Evolutionary conservation across 176 grass and related monocot genomes (phyloP).

Genomic region (Aechmea fasciata): DNA sequence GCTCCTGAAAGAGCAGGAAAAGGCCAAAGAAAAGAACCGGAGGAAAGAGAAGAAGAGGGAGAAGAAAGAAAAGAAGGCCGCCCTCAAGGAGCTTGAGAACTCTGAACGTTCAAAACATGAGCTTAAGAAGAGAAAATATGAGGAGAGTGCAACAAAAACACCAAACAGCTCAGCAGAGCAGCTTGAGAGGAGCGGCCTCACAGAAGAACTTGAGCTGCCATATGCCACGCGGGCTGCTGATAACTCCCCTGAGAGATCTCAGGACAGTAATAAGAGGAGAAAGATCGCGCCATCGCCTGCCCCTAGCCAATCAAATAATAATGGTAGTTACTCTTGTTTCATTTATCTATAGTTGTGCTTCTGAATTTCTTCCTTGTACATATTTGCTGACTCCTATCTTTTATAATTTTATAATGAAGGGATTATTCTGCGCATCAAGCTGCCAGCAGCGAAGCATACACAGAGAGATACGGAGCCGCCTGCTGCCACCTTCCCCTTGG

Average conservation of each 20-base stretch:
- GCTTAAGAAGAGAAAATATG: slow-evolving; percentile 8
- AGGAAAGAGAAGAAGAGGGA: neutral
- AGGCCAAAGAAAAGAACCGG: neutral
- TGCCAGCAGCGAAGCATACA: neutral
- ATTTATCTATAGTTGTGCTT: neutral
- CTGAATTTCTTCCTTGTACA: neutral
- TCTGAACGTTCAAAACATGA: neutral
- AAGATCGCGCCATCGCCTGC: neutral
- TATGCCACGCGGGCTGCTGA: neutral
- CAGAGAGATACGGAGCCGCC: neutral
- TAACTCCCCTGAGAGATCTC: slow-evolving; percentile 20
- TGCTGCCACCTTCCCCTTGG: neutral
- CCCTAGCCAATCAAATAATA: neutral
- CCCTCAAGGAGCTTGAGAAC: neutral
- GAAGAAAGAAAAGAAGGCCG: neutral
- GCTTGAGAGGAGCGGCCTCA: slow-evolving; percentile 12
- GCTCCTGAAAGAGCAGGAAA: slow-evolving; percentile 12
- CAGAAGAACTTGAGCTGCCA: slow-evolving; percentile 15
- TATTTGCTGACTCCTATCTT: neutral
- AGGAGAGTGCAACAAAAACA: neutral
- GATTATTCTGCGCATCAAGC: slow-evolving; percentile 3
- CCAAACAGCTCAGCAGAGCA: neutral
- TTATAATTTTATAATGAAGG: slow-evolving; percentile 5
- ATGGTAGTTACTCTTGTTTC: neutral
- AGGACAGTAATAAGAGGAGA: slow-evolving; percentile 21